A percentile compares a stretch with the other conserved stretches of the same genome.
Evolutionary conservation across 2,329 filamentous ascomycete species (phyloP).

Genomic region (Exophiala phaeomuriformis): DNA sequence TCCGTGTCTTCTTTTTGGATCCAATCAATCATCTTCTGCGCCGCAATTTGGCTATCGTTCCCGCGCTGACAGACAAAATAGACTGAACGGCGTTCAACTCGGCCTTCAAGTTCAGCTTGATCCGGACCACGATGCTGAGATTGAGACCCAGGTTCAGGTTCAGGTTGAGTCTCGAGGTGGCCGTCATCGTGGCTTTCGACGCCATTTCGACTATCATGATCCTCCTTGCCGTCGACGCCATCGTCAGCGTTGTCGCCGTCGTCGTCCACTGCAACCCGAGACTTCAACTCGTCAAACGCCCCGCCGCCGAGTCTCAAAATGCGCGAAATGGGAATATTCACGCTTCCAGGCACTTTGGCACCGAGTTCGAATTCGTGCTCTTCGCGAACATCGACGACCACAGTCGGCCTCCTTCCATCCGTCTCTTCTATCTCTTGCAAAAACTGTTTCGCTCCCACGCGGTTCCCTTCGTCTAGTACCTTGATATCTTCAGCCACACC

Average conservation of each 20-base stretch:
- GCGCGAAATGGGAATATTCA: constrained; percentile 50
- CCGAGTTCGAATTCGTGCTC: constrained; percentile 78
- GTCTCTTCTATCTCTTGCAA: constrained; percentile 24
- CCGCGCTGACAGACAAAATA: constrained; percentile 44
- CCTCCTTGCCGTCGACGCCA: no score
- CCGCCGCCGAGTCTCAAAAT: constrained; percentile 31
- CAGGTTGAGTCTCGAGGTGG: no score
- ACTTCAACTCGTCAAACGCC: constrained; percentile 13
- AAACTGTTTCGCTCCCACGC: constrained; percentile 61
- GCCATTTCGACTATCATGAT: no score
- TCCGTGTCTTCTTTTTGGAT: constrained; percentile 1
- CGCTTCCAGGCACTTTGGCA: constrained; percentile 58
- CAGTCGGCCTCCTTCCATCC: constrained; percentile 21
- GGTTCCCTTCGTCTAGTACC: constrained; percentile 55
- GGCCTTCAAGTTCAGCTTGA: neutral
- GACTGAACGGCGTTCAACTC: constrained; percentile 20
- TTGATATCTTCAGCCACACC: constrained; percentile 53
- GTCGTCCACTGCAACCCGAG: neutral
- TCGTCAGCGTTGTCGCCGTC: no score
- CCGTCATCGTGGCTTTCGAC: no score
- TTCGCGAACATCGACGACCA: constrained; percentile 74
- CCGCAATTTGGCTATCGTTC: constrained; percentile 44
- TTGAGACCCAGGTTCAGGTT: no score
- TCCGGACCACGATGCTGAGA: no score
- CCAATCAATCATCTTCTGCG: constrained; percentile 37